These are phyloP conservation scores for Mortierella sp. DNA, from an alignment of 371 early-diverging fungal genomes.

Conservation along the genomic window DNA sequence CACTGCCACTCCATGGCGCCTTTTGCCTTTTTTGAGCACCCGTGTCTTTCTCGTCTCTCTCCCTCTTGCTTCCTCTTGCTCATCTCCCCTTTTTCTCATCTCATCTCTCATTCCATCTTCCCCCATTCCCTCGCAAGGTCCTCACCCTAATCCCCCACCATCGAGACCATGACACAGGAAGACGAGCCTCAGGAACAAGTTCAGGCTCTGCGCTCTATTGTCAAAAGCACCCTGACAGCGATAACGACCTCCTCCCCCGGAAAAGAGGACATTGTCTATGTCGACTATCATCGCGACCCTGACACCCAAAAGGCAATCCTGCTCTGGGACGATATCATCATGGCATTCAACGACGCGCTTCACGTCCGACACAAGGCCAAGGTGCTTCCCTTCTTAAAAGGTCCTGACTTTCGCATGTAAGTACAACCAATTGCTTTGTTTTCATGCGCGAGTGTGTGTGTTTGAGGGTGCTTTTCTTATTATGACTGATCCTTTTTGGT, in stretches of 20 bases:
- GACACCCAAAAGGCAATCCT: not conserved
- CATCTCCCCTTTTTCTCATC: not conserved
- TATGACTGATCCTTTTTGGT: too few species aligned
- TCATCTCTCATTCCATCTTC: not conserved
- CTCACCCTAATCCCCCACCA: not conserved
- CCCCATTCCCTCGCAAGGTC: not conserved
- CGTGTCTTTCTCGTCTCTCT: too few species aligned
- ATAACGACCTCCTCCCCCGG: too few species aligned
- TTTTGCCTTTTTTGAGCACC: too few species aligned
- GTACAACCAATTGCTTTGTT: not conserved
- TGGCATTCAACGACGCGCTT: not conserved
- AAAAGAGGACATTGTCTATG: not conserved
- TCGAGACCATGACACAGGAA: not conserved
- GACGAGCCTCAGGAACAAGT: not conserved
- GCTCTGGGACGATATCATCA: not conserved
- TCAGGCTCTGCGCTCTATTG: not conserved
- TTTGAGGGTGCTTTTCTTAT: too few species aligned
- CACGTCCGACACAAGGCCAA: not conserved
- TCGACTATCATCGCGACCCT: conserved; percentile 1
- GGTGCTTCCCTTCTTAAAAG: not conserved
- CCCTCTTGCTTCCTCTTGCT: too few species aligned
- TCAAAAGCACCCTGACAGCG: not conserved
- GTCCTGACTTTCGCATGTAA: not conserved
- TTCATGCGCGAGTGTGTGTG: not conserved
- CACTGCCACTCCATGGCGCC: too few species aligned